Evolutionary conservation across 139 green algal genomes (phyloP).

Genomic region (Ettlia oleoabundans): DNA sequence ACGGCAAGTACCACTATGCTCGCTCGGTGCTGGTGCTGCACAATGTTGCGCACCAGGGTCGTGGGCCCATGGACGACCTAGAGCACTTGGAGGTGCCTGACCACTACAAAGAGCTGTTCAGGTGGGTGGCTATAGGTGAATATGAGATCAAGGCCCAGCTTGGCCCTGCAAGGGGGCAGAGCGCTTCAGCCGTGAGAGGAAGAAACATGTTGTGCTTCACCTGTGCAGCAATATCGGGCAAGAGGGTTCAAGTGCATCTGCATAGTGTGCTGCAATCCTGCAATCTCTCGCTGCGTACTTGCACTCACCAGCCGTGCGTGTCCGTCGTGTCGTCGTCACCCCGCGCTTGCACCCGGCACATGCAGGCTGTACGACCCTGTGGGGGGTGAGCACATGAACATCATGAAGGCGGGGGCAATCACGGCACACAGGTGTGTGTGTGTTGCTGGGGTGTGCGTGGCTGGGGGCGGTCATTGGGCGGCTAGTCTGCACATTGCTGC

Average conservation of each 20-base stretch:
- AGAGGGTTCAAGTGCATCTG: no score
- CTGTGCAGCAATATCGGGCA: no score
- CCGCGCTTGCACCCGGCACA: not conserved
- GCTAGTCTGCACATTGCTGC: no score
- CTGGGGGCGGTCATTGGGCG: not conserved
- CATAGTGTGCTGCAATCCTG: no score
- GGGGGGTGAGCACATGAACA: conserved; percentile 98
- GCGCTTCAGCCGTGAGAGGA: not conserved
- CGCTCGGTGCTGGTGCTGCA: conserved; percentile 88
- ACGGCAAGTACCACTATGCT: conserved; percentile 90
- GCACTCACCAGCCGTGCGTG: no score
- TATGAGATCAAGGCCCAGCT: no score
- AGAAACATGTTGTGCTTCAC: no score
- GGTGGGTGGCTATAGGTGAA: not conserved
- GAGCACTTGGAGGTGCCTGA: conserved; percentile 81
- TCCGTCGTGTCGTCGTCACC: no score
- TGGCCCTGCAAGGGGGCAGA: no score
- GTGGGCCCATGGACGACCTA: conserved; percentile 88
- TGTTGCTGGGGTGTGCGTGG: not conserved
- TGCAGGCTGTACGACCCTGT: conserved; percentile 85
- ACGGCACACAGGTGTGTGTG: conserved; percentile 62
- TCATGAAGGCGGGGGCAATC: conserved; percentile 94
- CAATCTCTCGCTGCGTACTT: no score
- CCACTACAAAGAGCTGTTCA: conserved; percentile 73
- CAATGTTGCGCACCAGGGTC: conserved; percentile 95